Evolutionary conservation across 1,284 basidiomycete species (phyloP), one percentile per base, ranked within the genome.

Genomic region (Trichosporon inkin): DNA sequence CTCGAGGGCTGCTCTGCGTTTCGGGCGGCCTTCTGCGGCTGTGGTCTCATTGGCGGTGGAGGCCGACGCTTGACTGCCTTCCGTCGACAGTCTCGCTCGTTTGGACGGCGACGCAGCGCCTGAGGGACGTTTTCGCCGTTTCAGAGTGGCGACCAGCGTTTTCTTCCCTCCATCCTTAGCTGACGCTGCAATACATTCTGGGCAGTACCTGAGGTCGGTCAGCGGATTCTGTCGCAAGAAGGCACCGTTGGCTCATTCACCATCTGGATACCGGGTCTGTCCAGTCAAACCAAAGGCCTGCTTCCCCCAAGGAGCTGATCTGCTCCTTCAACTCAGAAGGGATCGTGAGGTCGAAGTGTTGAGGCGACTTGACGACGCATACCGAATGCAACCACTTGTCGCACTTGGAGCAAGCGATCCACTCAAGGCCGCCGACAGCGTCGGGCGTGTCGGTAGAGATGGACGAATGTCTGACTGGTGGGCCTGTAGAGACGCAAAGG

Each of bases 321-420:
- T 71, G 64, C 5, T 67, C 62, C 0, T 63, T 37, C 2, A 76
- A 56, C 28, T 58, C 62, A 1, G 51, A 28, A 0, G 76, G 77
- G 13, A 76, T 60, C 0, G 69, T 70, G 7, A 32, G 37, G 11
- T 51, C 56, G 34, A 57, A 35, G 11, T 55, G 55, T 1, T 63
- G 64, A 5, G 63, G 62, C 2, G 54, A 57, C 1, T 61, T 56
- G 3, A 70, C 34, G 1, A 77, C 58, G 55, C 77, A 79, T 16
- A 67, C 71, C 0, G 72, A 67, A 65, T 79, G 77, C 36, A 68
- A 73, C 77, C 77, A 79, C 16, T 53, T 67, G 19, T 62, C 44
- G 60, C 77, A 79, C 47, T 71, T 72, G 13, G 67, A 65, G 54
- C 77, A 79, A 7, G 68, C 73, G 55, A 79, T 71, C 77, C 77